Evolutionary conservation across 345 rosid species (phyloP).

Genomic region (Brassica rapa): DNA sequence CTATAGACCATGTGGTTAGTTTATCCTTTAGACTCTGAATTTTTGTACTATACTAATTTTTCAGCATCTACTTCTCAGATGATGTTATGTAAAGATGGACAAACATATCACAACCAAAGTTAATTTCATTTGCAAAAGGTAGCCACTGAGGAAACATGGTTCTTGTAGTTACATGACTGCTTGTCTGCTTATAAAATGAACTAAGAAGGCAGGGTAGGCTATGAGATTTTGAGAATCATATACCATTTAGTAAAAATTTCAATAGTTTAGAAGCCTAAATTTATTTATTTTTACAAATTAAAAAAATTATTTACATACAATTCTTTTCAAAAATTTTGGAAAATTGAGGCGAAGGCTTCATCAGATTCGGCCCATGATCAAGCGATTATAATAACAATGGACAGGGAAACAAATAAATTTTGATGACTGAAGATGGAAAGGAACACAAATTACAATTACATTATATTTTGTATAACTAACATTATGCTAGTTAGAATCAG

Average conservation of each 20-base stretch:
- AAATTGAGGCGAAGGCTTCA: too few species aligned
- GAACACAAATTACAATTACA: conserved; percentile 38
- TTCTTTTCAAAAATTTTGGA: too few species aligned
- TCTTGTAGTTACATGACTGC: neutral
- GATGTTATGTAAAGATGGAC: neutral
- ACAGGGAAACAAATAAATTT: too few species aligned
- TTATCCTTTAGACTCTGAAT: neutral
- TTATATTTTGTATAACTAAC: conserved; percentile 20
- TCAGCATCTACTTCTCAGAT: neutral
- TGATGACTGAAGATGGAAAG: neutral
- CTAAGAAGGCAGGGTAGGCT: neutral
- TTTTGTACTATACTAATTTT: neutral
- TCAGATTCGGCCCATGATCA: too few species aligned
- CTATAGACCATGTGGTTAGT: conserved; percentile 26
- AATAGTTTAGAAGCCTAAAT: too few species aligned
- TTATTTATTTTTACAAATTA: too few species aligned
- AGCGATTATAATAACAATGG: too few species aligned
- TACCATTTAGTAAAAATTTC: too few species aligned
- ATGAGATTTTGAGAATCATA: too few species aligned
- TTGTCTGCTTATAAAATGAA: neutral
- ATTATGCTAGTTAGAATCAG: conserved; percentile 44
- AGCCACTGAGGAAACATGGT: neutral
- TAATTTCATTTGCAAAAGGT: neutral
- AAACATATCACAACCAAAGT: conserved; percentile 39
- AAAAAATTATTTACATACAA: too few species aligned